Percentiles rank a stretch among this genome's conserved stretches.
Evolutionary conservation across 2,329 filamentous ascomycete genomes (phyloP).

Genomic region (Penicillium aurantiogriseum): DNA sequence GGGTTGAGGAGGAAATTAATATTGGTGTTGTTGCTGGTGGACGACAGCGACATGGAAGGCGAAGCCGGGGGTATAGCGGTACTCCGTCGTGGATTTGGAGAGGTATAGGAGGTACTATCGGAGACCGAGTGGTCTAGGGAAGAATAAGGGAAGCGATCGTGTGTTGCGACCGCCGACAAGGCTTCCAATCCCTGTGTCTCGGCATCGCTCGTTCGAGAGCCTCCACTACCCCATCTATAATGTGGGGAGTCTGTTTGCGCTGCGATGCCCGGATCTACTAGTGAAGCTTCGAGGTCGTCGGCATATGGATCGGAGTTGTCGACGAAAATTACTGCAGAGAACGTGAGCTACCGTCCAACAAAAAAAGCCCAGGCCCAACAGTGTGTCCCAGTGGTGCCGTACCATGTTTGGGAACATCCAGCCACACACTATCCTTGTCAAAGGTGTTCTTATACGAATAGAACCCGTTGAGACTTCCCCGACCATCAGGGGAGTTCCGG

Average conservation of each 20-base stretch:
- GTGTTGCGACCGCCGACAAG: slow-evolving; percentile 53
- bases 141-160: slow-evolving; percentile 36
- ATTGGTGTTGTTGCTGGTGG: slow-evolving; percentile 40
- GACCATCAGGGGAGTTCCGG: slow-evolving; percentile 39
- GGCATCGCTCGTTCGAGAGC: slow-evolving; percentile 30
- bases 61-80: slow-evolving; percentile 38
- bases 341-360: neutral
- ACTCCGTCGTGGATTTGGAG: slow-evolving; percentile 35
- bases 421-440: slow-evolving; percentile 59
- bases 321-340: slow-evolving; percentile 56
- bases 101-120: slow-evolving; percentile 29
- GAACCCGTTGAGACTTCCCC: slow-evolving; percentile 57
- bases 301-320: slow-evolving; percentile 63
- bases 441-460: slow-evolving; percentile 68
- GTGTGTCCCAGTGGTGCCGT: slow-evolving; percentile 15
- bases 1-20: slow-evolving; percentile 59
- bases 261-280: slow-evolving; percentile 33
- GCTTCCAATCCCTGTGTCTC: slow-evolving; percentile 55
- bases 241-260: slow-evolving; percentile 29
- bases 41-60: slow-evolving; percentile 46
- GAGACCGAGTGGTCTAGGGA: slow-evolving; percentile 28
- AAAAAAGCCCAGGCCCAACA: neutral
- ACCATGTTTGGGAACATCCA: slow-evolving; percentile 61
- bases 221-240: slow-evolving; percentile 34
- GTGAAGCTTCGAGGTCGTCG: slow-evolving; percentile 46